phyloP scores from a whole-genome alignment of 805 yeast genomes.

The Saturnispora kantuleensis region DNA sequence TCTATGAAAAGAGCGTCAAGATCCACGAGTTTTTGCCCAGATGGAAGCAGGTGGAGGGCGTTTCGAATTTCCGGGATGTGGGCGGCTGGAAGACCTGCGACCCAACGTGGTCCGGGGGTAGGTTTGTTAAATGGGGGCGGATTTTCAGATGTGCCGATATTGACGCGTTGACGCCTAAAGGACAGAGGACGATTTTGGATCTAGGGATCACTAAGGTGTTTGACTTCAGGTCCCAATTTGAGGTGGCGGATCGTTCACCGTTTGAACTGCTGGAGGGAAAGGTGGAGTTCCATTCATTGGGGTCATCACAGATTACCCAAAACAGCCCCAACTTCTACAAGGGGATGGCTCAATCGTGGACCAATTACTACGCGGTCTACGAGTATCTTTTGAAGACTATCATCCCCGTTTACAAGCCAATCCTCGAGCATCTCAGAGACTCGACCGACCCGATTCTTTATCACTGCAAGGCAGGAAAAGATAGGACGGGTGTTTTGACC shows the following conservation, averaged over 20 bases:
- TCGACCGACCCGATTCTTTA: slow-evolving; percentile 44
- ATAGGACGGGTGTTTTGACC: slow-evolving; percentile 67
- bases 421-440: slow-evolving; percentile 50
- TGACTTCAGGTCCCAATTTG: slow-evolving; percentile 59
- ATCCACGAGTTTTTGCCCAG: slow-evolving; percentile 36
- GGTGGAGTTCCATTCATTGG: background rate
- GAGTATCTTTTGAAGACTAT: slow-evolving; percentile 47
- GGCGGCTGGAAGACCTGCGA: slow-evolving; percentile 58
- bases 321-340: background rate
- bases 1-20: slow-evolving; percentile 28
- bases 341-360: slow-evolving; percentile 47
- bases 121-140: slow-evolving; percentile 41
- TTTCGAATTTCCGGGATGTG: slow-evolving; percentile 64
- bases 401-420: slow-evolving; percentile 33
- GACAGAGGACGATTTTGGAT: slow-evolving; percentile 31
- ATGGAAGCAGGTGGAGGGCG: slow-evolving; percentile 58
- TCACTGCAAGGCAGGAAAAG: slow-evolving; percentile 85
- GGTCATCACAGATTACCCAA: background rate
- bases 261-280: background rate
- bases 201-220: slow-evolving; percentile 47
- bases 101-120: slow-evolving; percentile 17
- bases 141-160: slow-evolving; percentile 59
- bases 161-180: slow-evolving; percentile 40
- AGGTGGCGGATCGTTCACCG: slow-evolving; percentile 35
- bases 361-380: slow-evolving; percentile 56